These are phyloP conservation scores for Penicillium ucsense DNA, from an alignment of 495 filamentous ascomycete genomes.

Conservation along the genomic window DNA sequence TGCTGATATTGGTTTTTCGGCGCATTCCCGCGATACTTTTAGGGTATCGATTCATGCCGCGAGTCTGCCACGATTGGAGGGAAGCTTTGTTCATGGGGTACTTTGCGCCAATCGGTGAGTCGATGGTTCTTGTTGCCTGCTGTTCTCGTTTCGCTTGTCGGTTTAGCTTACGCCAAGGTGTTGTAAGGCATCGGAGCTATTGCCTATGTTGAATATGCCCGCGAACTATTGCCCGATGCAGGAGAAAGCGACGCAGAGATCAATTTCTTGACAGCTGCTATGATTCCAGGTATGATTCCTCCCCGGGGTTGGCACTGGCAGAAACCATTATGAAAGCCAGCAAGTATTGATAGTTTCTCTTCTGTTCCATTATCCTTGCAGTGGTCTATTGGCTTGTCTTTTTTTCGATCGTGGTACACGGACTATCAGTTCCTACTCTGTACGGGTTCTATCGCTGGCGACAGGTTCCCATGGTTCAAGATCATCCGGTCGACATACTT, in stretches of 20 bases:
- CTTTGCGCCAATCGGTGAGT: conserved; percentile 31
- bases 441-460: conserved; percentile 35
- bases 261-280: conserved; percentile 38
- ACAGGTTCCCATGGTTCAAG: conserved; percentile 36
- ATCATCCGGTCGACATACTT: conserved; percentile 42
- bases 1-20: conserved; percentile 27
- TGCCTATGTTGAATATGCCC: conserved; percentile 41
- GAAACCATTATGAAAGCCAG: no score
- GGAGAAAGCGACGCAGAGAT: conserved; percentile 42
- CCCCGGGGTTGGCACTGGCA: no score
- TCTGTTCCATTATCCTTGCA: conserved; percentile 1
- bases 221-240: conserved; percentile 42
- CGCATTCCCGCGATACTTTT: conserved; percentile 29
- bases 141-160: no score
- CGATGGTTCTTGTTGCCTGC: no score
- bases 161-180: no score
- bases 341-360: not conserved
- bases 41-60: conserved; percentile 29
- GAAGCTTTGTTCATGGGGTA: conserved; percentile 34
- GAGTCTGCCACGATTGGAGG: conserved; percentile 26
- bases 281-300: conserved; percentile 29
- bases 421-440: conserved; percentile 45
- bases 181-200: conserved; percentile 26
- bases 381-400: conserved; percentile 52
- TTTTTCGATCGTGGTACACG: conserved; percentile 49